A percentile compares a stretch with the other conserved stretches of the same genome.
These are phyloP conservation scores for Lineolata rhizophorae DNA, from an alignment of 495 filamentous ascomycete species.

Conservation along the genomic window DNA sequence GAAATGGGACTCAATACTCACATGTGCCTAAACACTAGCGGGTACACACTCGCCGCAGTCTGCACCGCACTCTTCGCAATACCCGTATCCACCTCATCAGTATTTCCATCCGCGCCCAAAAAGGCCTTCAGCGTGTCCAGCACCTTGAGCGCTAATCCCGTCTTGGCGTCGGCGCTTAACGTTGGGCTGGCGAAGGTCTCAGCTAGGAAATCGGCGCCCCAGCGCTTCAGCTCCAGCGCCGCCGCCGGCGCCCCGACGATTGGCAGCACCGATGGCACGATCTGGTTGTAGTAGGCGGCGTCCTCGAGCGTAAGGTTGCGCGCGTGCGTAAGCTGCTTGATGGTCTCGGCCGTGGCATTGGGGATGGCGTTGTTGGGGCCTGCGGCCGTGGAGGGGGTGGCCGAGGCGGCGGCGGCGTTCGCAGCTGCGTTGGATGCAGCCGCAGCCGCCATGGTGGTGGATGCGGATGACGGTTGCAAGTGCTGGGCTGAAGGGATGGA, in stretches of 20 bases:
- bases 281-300: conserved; percentile 63
- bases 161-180: conserved; percentile 50
- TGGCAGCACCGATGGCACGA: conserved; percentile 73
- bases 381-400: conserved; percentile 1
- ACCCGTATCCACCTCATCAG: conserved; percentile 36
- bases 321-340: conserved; percentile 71
- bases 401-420: conserved; percentile 1
- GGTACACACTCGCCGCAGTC: conserved; percentile 73
- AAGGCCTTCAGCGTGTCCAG: conserved; percentile 53
- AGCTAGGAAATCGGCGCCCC: conserved; percentile 90
- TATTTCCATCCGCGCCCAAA: conserved; percentile 31
- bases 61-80: conserved; percentile 70
- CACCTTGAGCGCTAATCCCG: conserved; percentile 44
- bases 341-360: conserved; percentile 21
- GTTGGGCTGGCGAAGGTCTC: conserved; percentile 84
- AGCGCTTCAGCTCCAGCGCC: conserved; percentile 60
- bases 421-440: conserved; percentile 5
- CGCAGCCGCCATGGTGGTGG: too few species aligned
- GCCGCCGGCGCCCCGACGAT: conserved; percentile 54
- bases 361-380: not conserved
- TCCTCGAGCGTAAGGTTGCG: conserved; percentile 73
- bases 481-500: not conserved
- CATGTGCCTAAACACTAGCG: conserved; percentile 78
- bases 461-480: conserved; percentile 25
- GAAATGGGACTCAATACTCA: conserved; percentile 16